Evolutionary conservation across 345 rosid species (phyloP).

Genomic region (Eucalyptus caleyi): DNA sequence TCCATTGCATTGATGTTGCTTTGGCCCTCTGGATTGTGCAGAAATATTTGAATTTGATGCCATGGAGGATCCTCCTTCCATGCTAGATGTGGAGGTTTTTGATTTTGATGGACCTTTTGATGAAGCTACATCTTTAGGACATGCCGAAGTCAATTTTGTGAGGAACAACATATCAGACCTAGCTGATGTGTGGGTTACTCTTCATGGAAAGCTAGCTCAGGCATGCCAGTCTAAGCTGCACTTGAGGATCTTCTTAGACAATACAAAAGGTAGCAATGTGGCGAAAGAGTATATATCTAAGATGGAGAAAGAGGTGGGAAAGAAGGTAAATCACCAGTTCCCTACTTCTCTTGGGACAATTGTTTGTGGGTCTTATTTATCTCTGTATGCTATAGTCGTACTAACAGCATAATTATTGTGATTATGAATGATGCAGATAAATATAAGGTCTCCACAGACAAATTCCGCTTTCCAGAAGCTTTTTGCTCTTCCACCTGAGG

Average conservation of each 20-base stretch:
- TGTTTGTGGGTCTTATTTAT: neutral
- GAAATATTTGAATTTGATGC: slow-evolving; percentile 99
- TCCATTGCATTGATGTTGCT: neutral
- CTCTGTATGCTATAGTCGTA: neutral
- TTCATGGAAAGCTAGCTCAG: slow-evolving; percentile 79
- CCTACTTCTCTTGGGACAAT: neutral
- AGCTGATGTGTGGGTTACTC: slow-evolving; percentile 87
- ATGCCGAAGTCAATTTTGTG: slow-evolving; percentile 77
- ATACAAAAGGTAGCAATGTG: slow-evolving; percentile 77
- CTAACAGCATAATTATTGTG: neutral
- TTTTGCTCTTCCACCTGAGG: slow-evolving; percentile 88
- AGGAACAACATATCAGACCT: slow-evolving; percentile 74
- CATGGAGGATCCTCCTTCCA: slow-evolving; percentile 95
- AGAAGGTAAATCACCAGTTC: slow-evolving; percentile 41
- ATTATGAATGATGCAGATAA: slow-evolving; percentile 45
- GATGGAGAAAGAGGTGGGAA: slow-evolving; percentile 99
- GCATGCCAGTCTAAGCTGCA: slow-evolving; percentile 96
- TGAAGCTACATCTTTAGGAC: slow-evolving; percentile 82
- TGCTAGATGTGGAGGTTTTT: slow-evolving; percentile 77
- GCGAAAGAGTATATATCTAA: slow-evolving; percentile 74
- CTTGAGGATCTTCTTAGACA: slow-evolving; percentile 78
- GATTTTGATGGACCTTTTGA: slow-evolving; percentile 95
- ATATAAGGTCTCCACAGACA: slow-evolving; percentile 89
- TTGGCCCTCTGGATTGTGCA: slow-evolving; percentile 18
- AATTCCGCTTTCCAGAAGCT: slow-evolving; percentile 97